Percentiles rank a stretch among this genome's conserved stretches.
These are phyloP conservation scores for Acer campestre DNA, from an alignment of 345 rosid genomes.

Conservation along the genomic window DNA sequence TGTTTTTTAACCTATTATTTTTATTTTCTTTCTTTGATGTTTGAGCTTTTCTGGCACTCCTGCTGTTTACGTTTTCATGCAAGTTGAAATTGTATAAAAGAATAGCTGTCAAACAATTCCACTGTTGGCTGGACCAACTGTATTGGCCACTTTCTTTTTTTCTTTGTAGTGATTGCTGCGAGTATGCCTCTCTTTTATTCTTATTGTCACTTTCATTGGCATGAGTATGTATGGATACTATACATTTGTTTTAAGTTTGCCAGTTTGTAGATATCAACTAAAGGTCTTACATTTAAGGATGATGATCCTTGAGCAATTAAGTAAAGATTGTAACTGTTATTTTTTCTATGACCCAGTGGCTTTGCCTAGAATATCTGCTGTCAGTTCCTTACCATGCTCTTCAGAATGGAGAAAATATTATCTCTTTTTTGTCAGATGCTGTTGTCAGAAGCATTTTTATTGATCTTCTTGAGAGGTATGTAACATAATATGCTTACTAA, in stretches of 20 bases:
- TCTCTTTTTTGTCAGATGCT: conserved; percentile 64
- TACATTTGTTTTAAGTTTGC: neutral
- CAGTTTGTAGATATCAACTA: neutral
- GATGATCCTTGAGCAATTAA: neutral
- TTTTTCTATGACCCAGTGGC: conserved; percentile 58
- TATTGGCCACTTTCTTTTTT: neutral
- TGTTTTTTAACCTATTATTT: neutral
- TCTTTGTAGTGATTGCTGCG: neutral
- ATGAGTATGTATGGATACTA: no score
- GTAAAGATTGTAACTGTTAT: neutral
- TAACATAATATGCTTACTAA: neutral
- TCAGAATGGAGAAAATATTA: conserved; percentile 49
- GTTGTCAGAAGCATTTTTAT: conserved; percentile 52
- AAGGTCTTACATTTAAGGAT: neutral
- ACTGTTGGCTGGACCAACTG: neutral
- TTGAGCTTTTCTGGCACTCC: neutral
- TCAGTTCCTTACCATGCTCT: conserved; percentile 53
- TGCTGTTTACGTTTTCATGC: neutral
- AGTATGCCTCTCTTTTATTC: neutral
- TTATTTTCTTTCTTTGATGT: neutral
- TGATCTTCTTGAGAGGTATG: conserved; percentile 86
- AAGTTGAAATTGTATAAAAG: neutral
- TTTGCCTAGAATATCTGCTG: conserved; percentile 73
- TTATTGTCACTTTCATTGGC: neutral
- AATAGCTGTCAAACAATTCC: neutral